Conservation (phyloP, 2,329 filamentous ascomycete species). For the Dendryphion nanum region DNA sequence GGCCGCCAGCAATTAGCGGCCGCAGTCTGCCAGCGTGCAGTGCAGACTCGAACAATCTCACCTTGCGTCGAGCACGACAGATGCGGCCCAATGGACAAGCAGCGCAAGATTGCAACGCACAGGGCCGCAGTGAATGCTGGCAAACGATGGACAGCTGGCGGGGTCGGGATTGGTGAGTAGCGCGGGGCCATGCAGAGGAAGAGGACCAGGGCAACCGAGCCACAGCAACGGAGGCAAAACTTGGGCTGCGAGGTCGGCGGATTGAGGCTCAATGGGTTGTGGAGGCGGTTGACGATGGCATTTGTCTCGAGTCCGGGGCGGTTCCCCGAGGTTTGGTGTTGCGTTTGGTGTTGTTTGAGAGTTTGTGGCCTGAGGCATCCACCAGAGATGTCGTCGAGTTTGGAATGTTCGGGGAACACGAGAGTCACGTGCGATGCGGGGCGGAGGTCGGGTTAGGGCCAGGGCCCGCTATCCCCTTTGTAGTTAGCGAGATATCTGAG, state of each 20-base stretch:
- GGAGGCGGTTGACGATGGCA: no score
- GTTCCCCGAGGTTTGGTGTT: no score
- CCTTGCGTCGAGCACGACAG: conserved; percentile 31
- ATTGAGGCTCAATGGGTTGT: conserved; percentile 26
- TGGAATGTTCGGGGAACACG: no score
- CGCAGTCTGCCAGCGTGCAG: conserved; percentile 21
- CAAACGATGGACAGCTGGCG: conserved; percentile 32
- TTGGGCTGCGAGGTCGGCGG: conserved; percentile 15
- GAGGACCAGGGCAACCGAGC: conserved; percentile 13
- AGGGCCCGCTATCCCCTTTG: no score
- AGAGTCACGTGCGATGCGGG: no score
- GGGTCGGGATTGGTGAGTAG: conserved; percentile 26
- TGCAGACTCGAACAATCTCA: conserved; percentile 36
- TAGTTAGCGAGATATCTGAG: no score
- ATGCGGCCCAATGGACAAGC: conserved; percentile 29
- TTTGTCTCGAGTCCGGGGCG: background rate
- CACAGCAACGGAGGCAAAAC: conserved; percentile 15
- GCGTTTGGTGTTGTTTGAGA: no score
- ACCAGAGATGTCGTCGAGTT: no score
- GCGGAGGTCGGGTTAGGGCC: no score
- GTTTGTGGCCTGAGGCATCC: no score
- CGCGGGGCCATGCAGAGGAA: conserved; percentile 16
- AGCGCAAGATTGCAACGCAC: conserved; percentile 32
- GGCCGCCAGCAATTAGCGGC: conserved; percentile 37
- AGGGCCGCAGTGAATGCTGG: conserved; percentile 33